phyloP scores from a whole-genome alignment of 352 stramenopile genomes.

The Globisporangium alternatum region DNA sequence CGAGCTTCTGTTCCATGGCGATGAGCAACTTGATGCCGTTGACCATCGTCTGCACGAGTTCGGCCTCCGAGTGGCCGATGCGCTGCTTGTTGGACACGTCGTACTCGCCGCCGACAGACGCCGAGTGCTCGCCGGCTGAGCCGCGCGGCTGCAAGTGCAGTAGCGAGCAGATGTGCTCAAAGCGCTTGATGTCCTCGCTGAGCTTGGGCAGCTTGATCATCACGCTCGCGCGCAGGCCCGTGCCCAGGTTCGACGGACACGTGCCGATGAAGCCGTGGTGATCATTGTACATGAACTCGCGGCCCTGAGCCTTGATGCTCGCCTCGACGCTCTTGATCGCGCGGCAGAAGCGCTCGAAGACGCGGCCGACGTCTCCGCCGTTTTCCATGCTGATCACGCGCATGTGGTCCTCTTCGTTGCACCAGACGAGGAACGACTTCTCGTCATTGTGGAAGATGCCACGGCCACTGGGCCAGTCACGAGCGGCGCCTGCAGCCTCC shows the following conservation, averaged over 20 bases:
- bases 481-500: conserved; percentile 55
- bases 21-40: conserved; percentile 85
- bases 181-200: conserved; percentile 71
- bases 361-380: conserved; percentile 63
- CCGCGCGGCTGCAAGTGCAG: conserved; percentile 80
- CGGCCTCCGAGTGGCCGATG: conserved; percentile 87
- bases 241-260: conserved; percentile 89
- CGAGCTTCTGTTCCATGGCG: conserved; percentile 85
- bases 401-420: conserved; percentile 84
- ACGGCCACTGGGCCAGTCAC: conserved; percentile 69
- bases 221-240: conserved; percentile 82
- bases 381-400: conserved; percentile 85
- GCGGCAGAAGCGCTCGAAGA: conserved; percentile 76
- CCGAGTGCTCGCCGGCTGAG: conserved; percentile 82
- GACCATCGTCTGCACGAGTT: conserved; percentile 89
- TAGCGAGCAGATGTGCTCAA: conserved; percentile 78
- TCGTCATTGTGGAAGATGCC: conserved; percentile 82
- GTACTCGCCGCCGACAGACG: conserved; percentile 82
- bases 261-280: conserved; percentile 85
- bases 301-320: conserved; percentile 64
- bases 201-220: conserved; percentile 90
- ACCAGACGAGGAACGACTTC: conserved; percentile 83
- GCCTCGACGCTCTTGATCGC: conserved; percentile 77
- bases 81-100: conserved; percentile 88
- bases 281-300: conserved; percentile 75